These are phyloP conservation scores for Chaetothyriales sp. DNA, from an alignment of 2,329 filamentous ascomycete genomes.

Conservation along the genomic window DNA sequence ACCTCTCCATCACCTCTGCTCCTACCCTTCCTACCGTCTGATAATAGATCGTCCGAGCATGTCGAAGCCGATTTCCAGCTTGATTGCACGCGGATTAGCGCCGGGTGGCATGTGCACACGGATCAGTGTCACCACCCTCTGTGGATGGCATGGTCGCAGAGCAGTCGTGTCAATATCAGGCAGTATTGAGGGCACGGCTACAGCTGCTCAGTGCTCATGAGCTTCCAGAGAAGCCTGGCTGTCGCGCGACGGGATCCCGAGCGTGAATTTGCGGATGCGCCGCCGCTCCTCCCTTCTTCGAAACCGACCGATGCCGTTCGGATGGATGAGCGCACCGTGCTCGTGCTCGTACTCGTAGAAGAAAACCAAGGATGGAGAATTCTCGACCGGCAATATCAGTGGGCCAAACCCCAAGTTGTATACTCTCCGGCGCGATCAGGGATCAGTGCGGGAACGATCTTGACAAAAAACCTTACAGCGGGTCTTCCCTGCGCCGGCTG, in stretches of 20 bases:
- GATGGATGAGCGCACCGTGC: constrained; percentile 21
- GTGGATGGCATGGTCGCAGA: not conserved
- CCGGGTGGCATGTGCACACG: constrained; percentile 44
- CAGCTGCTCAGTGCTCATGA: constrained; percentile 35
- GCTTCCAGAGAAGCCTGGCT: constrained; percentile 46
- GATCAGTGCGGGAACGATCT: constrained; percentile 42
- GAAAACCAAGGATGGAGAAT: constrained; percentile 25
- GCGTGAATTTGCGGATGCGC: constrained; percentile 41
- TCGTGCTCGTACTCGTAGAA: constrained; percentile 6
- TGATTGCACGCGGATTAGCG: constrained; percentile 9
- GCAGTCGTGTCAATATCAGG: too few relatives aligned
- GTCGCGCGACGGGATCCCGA: constrained; percentile 30
- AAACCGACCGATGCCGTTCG: constrained; percentile 45
- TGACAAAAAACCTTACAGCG: constrained; percentile 42
- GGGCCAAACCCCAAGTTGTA: constrained; percentile 40
- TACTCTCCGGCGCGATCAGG: constrained; percentile 22
- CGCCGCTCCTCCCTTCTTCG: constrained; percentile 32
- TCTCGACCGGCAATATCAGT: constrained; percentile 52
- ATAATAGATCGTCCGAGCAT: constrained; percentile 23
- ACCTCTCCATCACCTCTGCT: not conserved
- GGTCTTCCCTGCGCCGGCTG: constrained; percentile 43
- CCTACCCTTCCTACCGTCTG: not conserved
- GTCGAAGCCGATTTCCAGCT: constrained; percentile 30
- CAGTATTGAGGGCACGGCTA: constrained; percentile 40
- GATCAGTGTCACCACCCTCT: constrained; percentile 35